Evolutionary conservation across 352 stramenopile genomes (phyloP).

Genomic region (Phytophthora brassicae): DNA sequence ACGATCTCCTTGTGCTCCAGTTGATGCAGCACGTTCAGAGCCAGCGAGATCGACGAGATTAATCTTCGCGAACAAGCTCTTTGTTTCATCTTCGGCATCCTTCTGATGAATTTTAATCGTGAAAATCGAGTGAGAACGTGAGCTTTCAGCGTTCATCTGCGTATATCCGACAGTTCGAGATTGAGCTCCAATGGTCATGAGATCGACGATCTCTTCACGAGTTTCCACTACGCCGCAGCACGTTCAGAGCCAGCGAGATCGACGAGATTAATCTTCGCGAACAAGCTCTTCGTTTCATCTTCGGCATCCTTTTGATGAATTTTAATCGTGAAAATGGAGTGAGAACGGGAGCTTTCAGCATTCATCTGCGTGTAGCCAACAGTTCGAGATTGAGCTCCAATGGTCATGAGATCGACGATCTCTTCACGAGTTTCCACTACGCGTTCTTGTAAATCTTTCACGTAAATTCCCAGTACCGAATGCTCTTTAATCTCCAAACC

Average conservation of each 20-base stretch:
- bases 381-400: constrained; percentile 65
- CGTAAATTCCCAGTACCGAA: constrained; percentile 93
- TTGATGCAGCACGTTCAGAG: constrained; percentile 90
- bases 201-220: constrained; percentile 81
- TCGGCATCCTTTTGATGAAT: constrained; percentile 91
- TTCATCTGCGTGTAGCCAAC: constrained; percentile 95
- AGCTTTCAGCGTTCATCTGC: constrained; percentile 94
- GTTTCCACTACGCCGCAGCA: constrained; percentile 86
- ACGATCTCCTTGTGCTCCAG: constrained; percentile 86
- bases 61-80: constrained; percentile 92
- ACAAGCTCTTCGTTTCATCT: constrained; percentile 85
- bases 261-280: constrained; percentile 95
- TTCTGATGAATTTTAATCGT: constrained; percentile 96
- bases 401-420: constrained; percentile 78
- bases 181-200: constrained; percentile 71
- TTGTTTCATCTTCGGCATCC: constrained; percentile 76
- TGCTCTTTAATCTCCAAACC: constrained; percentile 94
- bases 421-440: constrained; percentile 88
- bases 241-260: constrained; percentile 93
- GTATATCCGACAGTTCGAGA: constrained; percentile 84
- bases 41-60: constrained; percentile 95
- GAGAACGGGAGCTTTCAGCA: constrained; percentile 89
- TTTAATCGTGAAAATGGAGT: constrained; percentile 96
- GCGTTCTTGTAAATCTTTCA: constrained; percentile 90
- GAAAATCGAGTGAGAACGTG: constrained; percentile 95